These are phyloP conservation scores for Yarrowia porcina DNA, from an alignment of 805 yeast species.

Conservation along the genomic window DNA sequence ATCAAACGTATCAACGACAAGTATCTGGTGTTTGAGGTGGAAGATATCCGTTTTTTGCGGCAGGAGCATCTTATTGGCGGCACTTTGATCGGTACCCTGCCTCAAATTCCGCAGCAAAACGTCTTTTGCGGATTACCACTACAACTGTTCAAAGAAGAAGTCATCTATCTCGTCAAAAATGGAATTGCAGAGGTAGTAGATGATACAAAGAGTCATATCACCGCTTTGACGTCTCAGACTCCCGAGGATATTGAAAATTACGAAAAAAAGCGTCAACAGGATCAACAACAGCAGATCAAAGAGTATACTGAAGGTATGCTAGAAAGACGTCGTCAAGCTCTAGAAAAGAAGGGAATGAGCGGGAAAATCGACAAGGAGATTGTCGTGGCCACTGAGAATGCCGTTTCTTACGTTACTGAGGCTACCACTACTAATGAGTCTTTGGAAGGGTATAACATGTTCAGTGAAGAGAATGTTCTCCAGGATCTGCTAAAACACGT, in stretches of 20 bases:
- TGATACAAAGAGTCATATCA: conserved; percentile 37
- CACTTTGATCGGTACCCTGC: conserved; percentile 73
- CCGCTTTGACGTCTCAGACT: conserved; percentile 27
- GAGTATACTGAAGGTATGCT: conserved; percentile 29
- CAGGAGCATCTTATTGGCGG: conserved; percentile 65
- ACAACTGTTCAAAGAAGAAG: conserved; percentile 69
- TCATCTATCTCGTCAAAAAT: conserved; percentile 55
- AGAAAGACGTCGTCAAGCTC: conserved; percentile 29
- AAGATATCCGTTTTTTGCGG: conserved; percentile 54
- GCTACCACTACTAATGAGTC: not conserved
- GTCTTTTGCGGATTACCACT: conserved; percentile 82
- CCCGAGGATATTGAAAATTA: conserved; percentile 29
- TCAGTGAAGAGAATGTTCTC: not conserved
- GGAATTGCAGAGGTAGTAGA: conserved; percentile 47
- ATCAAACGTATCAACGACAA: conserved; percentile 33
- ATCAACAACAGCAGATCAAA: conserved; percentile 30
- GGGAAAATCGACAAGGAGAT: conserved; percentile 9
- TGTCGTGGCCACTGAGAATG: not conserved
- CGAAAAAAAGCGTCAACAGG: conserved; percentile 28
- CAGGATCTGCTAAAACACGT: not conserved
- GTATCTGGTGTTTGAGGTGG: conserved; percentile 58
- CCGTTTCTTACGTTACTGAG: not conserved
- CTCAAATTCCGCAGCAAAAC: conserved; percentile 91
- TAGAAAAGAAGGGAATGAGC: conserved; percentile 27
- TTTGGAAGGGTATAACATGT: not conserved